Evolutionary conservation across 2,329 filamentous ascomycete genomes (phyloP), one percentile per base, ranked within the genome.

Genomic region (Aspergillus eucalypticola): DNA sequence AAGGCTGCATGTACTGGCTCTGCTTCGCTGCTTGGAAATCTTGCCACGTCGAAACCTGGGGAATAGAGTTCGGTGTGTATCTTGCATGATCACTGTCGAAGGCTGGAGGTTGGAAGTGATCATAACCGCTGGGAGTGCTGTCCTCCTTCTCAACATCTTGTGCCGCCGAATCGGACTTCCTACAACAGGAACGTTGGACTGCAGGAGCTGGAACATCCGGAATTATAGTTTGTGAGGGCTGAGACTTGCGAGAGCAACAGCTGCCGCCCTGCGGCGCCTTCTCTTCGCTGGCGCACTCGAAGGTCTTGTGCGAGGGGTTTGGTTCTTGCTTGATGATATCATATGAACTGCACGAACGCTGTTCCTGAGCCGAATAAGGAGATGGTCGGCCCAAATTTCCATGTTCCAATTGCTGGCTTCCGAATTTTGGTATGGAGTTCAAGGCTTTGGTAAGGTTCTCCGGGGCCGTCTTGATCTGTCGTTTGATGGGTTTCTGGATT

Each of bases 401-500:
- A 55, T 67, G 68, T 15, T 70, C 66, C 2, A 65, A 6, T 17
- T 68, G 66, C 10, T 69, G 60, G 25, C 66, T 66, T 5, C 56
- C 56, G 44, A 64, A 65, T 19, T 69, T 65, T 5, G 70, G 66
- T 58, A 73, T 69, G 3, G 67, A 64, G 41, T 70, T 66, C 27
- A 77, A 56, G 25, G 71, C 74, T 58, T 73, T 76, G 17, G 68
- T 70, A 48, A 77, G 66, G 48, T 70, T 73, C 54, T 76, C 73
- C 2, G 74, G 70, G 2, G 70, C 66, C 2, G 71, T 64, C 60
- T 77, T 72, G 59, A 73, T 73, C 27, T 73, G 72, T 57, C 71
- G 68, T 59, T 67, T 73, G 38, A 67, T 63, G 5, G 69, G 54
- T 54, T 78, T 77, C 59, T 78, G 76, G 6, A 78, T 61, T 58